phyloP scores from a whole-genome alignment of 2,329 filamentous ascomycete genomes.

The Penicillium sp. region DNA sequence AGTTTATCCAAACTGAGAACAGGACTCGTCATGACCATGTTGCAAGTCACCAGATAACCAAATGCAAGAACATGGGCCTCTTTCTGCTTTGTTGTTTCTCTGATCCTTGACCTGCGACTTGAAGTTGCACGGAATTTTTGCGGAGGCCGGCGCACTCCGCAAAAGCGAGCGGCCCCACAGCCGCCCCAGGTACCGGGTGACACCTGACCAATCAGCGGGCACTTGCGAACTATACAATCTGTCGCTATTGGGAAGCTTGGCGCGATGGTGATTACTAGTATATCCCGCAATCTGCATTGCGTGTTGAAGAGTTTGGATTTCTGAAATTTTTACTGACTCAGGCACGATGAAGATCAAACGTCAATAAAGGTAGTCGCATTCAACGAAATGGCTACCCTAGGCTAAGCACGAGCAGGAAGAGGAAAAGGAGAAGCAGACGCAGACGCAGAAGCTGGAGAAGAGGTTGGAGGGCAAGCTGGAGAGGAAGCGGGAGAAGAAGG shows the following conservation, averaged over 20 bases:
- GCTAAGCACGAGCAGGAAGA: too few species aligned
- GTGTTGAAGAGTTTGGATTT: too few species aligned
- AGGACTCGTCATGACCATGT: neutral
- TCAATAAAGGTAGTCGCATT: too few species aligned
- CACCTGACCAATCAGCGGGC: neutral
- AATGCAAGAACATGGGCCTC: neutral
- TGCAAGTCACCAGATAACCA: neutral
- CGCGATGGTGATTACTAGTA: too few species aligned
- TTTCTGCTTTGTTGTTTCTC: neutral
- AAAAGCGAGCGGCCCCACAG: neutral
- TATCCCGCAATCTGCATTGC: too few species aligned
- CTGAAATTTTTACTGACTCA: too few species aligned
- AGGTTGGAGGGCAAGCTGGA: too few species aligned
- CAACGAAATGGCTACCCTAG: too few species aligned
- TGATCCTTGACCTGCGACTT: neutral
- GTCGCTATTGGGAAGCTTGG: constrained; percentile 5
- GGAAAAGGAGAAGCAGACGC: too few species aligned
- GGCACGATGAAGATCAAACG: too few species aligned
- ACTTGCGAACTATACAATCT: neutral
- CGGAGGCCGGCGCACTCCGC: constrained; percentile 9
- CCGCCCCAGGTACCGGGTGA: neutral
- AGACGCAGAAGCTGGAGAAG: too few species aligned
- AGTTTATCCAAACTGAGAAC: neutral
- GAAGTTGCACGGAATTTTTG: neutral
- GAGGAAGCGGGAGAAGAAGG: too few species aligned